phyloP scores from a whole-genome alignment of 306 rosid species.

The Gastrolobium bilobum region DNA sequence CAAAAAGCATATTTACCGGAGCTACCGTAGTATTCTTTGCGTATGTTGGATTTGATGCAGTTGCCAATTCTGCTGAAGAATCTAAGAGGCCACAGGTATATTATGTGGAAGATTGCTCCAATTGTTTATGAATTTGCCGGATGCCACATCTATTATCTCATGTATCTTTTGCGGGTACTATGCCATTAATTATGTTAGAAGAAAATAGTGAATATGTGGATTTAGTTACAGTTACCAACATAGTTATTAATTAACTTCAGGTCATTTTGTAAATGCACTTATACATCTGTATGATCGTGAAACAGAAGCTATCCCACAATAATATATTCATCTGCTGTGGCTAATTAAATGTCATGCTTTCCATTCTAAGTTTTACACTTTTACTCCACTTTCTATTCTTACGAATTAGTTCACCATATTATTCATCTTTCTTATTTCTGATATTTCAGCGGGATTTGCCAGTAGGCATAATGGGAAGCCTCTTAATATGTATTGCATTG shows the following conservation, averaged over 20 bases:
- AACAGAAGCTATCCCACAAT: constrained; percentile 36
- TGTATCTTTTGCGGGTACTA: neutral
- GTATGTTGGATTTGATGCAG: constrained; percentile 98
- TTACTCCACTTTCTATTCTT: constrained; percentile 25
- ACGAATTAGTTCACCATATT: neutral
- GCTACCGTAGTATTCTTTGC: constrained; percentile 98
- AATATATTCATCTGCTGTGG: constrained; percentile 6
- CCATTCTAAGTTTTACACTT: constrained; percentile 4
- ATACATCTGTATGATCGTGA: constrained; percentile 16
- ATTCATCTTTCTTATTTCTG: constrained; percentile 32
- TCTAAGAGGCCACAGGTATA: constrained; percentile 91
- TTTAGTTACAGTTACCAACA: constrained; percentile 18
- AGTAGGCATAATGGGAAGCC: constrained; percentile 95
- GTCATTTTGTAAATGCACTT: constrained; percentile 12
- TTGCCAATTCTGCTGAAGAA: constrained; percentile 99
- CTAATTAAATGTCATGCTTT: constrained; percentile 13
- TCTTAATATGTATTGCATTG: constrained; percentile 76
- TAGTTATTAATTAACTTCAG: neutral
- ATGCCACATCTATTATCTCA: constrained; percentile 29
- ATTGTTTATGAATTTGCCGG: constrained; percentile 45
- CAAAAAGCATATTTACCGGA: constrained; percentile 77
- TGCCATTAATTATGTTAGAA: constrained; percentile 31
- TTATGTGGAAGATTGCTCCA: constrained; percentile 41
- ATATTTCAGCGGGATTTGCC: constrained; percentile 92
- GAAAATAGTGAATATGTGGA: constrained; percentile 6